Evolutionary conservation across 2,329 filamentous ascomycete genomes (phyloP), one percentile per base, ranked within the genome.

Genomic region (Colletotrichum chlorophyti): DNA sequence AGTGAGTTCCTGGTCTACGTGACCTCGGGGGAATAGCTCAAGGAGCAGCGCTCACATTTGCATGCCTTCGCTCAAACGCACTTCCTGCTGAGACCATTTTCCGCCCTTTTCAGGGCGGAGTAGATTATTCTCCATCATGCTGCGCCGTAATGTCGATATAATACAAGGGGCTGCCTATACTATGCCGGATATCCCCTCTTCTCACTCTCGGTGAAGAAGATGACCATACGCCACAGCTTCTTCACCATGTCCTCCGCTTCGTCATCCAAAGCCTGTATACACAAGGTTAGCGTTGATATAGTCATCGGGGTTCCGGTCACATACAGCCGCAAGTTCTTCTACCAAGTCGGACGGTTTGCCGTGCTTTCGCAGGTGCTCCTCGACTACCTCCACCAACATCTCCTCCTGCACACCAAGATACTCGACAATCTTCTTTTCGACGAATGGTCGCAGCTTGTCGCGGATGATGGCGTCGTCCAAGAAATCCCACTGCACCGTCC

Each of bases 201-300:
- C 82, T 97, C 94, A 69, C 90, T 91, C 75, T 98, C 94, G 6
- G 91, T 95, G 69, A 94, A 97, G 85, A 97, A 98, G 68, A 98
- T 96, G 57, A 97, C 88, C 92, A 98, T 96, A 47, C 94, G 87
- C 95, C 95, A 99, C 31, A 99, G 83, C 78, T 97, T 98, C 84
- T 92, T 96, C 46, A 98, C 93, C 65, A 99, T 78, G 23, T 91
- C 89, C 73, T 97, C 93, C 10, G 93, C 93, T 70, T 98, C 95
- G 69, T 99, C 95, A 70, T 97, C 95, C 62, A 99, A 81, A 38
- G 92, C 91, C 87, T 94, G 62, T 60, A 60, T 55, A 60, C n/a
- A n/a, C n/a, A 26, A 15, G 46, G 63, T 78, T 67, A 77, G 72
- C 55, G 34, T 26, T 6, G 6, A 35, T 4, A 23, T 40, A 31